Percentiles rank a stretch among this genome's conserved stretches.
Evolutionary conservation across 2,329 filamentous ascomycete species (phyloP).

Genomic region (Neophaeococcomyces aloes): DNA sequence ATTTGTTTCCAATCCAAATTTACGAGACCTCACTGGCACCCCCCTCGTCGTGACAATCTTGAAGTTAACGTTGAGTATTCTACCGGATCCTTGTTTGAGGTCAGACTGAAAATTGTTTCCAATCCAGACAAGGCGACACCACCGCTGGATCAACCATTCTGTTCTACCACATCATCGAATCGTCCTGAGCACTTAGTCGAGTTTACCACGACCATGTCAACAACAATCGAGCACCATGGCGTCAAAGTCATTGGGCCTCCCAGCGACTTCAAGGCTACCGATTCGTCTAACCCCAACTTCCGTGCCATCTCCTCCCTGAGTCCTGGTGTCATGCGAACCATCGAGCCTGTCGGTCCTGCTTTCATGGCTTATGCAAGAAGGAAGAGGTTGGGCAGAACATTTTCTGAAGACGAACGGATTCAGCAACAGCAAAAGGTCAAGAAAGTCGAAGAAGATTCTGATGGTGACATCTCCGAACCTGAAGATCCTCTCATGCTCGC

Average conservation of each 20-base stretch:
- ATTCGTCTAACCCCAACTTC: conserved; percentile 63
- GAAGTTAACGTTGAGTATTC: no score
- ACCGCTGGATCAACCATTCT: no score
- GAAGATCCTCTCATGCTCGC: conserved; percentile 89
- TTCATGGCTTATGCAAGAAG: conserved; percentile 94
- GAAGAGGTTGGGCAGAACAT: conserved; percentile 88
- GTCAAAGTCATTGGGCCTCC: conserved; percentile 50
- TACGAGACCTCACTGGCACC: no score
- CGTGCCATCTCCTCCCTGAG: conserved; percentile 70
- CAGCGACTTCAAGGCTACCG: conserved; percentile 63
- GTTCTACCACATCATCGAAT: no score
- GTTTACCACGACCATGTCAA: conserved; percentile 12
- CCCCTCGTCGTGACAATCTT: no score
- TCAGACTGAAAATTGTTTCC: no score
- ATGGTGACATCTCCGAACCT: conserved; percentile 81
- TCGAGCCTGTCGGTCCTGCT: conserved; percentile 94
- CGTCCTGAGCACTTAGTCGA: no score
- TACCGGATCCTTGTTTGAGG: no score
- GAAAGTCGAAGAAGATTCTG: conserved; percentile 86
- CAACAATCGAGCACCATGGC: not conserved
- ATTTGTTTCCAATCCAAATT: no score
- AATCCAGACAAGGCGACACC: no score
- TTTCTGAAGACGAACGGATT: conserved; percentile 96
- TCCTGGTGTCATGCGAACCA: conserved; percentile 66
- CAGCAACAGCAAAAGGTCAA: conserved; percentile 90